These are phyloP conservation scores for Scalesia atractyloides DNA, from an alignment of 129 eudicot species.

Conservation along the genomic window DNA sequence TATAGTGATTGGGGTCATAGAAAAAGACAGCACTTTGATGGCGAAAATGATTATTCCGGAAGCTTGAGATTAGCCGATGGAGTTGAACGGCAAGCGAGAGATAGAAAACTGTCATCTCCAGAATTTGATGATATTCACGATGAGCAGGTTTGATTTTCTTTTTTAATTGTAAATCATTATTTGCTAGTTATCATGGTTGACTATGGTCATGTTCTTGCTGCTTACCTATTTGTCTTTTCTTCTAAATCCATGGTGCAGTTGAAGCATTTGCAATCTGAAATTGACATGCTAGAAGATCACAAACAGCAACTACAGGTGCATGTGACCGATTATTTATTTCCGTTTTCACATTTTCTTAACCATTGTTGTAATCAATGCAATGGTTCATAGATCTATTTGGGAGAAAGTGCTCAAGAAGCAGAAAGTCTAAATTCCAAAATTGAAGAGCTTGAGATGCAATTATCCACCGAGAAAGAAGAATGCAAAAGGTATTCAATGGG, in stretches of 20 bases:
- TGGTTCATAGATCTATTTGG: conserved; percentile 53
- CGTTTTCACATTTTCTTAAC: neutral
- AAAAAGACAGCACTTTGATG: conserved; percentile 56
- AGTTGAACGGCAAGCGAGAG: conserved; percentile 44
- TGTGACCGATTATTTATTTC: neutral
- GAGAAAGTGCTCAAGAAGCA: conserved; percentile 61
- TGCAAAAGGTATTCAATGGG: conserved; percentile 49
- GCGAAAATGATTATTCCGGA: conserved; percentile 55
- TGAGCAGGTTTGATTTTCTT: conserved; percentile 50
- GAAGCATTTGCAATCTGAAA: conserved; percentile 54
- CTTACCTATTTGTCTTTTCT: conserved; percentile 12
- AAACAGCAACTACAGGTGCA: conserved; percentile 64
- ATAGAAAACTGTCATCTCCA: conserved; percentile 43
- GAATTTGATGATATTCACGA: conserved; percentile 46
- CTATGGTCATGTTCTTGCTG: neutral
- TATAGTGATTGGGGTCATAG: conserved; percentile 54
- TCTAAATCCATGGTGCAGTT: conserved; percentile 48
- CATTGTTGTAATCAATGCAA: conserved; percentile 11
- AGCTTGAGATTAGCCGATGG: conserved; percentile 56
- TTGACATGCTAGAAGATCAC: conserved; percentile 52
- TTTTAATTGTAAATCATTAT: neutral
- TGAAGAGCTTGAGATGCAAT: conserved; percentile 70
- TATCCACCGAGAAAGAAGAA: conserved; percentile 67
- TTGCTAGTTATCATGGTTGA: neutral
- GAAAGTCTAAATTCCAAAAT: conserved; percentile 55